Base-by-base conservation (phyloP, 2,329 filamentous ascomycete species). In the Trichoderma citrinoviride region DNA sequence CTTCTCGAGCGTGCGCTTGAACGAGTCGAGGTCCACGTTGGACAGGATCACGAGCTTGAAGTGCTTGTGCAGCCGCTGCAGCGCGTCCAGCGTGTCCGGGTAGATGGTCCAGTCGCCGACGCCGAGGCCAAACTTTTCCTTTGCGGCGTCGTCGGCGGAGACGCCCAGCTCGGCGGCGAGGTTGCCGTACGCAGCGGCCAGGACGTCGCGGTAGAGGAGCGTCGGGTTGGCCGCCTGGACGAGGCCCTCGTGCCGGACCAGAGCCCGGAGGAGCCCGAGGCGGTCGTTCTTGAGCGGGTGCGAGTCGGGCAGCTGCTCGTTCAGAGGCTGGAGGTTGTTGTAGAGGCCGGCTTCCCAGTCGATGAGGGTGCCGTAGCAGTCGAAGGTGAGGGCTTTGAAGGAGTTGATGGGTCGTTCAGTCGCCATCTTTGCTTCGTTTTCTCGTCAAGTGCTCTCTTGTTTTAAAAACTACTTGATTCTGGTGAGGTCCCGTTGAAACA, bases 351-450 rank as follows among this genome's bases (percentile, higher is more conserved):
- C 74, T 74, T 92, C 88, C 90, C 89, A 92, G 79, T 93, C 89
- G 66, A 93, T 85, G 3, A 93, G 82, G 0, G 91, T 94, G 74
- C 90, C 90, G 75, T 91, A 93, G 79, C 90, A 87, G 77, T 94
- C 90, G 77, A 93, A 92, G 71, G 86, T 87, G 56, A 92, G 84
- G 66, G 75, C 74, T 10, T 71, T 72, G 70, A 76, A 79, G 53
- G 72, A 71, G 27, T 70, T 72, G 62, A 73, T 66, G 33, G 67
- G 55, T 33, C 67, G 67, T 10, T 61, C 50, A 10, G 66, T 67
- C 19, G 64, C 52, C 67, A 68, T 70, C 15, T 46, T 53, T 33
- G 37, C n/a, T 25, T 50, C 5, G 21, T n/a, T n/a, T n/a, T 49
- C n/a, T 58, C 2, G 23, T 5, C 3, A 33, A 15, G 4, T 46